Base-by-base conservation (phyloP, 1,139 yeast species). In the Candida freyschussii region DNA sequence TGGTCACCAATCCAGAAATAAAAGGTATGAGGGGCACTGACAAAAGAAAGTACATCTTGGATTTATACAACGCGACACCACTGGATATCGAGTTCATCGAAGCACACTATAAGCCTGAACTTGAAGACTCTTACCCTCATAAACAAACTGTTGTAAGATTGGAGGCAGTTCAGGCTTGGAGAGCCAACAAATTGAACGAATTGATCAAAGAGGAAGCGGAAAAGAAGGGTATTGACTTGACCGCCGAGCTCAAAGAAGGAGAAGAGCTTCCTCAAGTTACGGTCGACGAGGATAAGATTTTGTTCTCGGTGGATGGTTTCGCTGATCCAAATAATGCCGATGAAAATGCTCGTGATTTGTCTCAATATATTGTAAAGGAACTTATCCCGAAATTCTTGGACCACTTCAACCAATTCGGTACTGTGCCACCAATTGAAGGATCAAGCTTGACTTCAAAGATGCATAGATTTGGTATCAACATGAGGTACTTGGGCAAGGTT, bases 111-210 rank as follows among this genome's bases (percentile, higher is more conserved):
- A 62, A 62, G 29, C 49, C 50, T 11, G 60, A 63, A 11, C 58
- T 57, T 4, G 62, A 59, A 11, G 57, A 57, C 16, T 61, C 61
- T 11, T 89, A 89, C 56, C 96, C 96, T 17, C 96, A 86, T 55
- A 72, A 74, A 41, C 85, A 86, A 61, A 67, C 83, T 13, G 72
- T 83, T 21, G 52, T 91, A 31, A 78, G 98, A 63, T 79, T 78
- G 41, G 97, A 91, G 62, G 91, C 95, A 10, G 76, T 91, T 33
- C 89, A 80, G 48, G 85, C 79, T 50, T 89, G 95, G 95, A 86
- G 94, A 82, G 74, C 74, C 52, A 61, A 75, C 45, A 75, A 79
- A 52, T 71, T 80, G 8, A 75, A 82, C 14, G 70, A 65, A 16
- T 69, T 74, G 30, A 59, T 66, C 12, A 71, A 67, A 36, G 63